phyloP scores from a whole-genome alignment of 768 basidiomycete species.

The Sutorius australiensis region DNA sequence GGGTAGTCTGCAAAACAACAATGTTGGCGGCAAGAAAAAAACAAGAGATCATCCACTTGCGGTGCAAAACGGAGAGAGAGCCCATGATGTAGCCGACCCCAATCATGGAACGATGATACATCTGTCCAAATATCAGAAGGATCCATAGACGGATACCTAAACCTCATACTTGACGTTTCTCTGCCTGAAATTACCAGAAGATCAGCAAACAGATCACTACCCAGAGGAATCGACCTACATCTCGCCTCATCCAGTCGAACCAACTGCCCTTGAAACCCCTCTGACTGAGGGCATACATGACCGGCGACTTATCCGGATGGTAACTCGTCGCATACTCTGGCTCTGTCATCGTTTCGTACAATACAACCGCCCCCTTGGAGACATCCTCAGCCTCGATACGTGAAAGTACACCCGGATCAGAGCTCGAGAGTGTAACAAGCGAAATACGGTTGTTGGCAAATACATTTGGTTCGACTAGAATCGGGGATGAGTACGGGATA shows the following conservation, averaged over 20 bases:
- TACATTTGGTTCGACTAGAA: conserved; percentile 21
- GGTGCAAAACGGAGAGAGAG: conserved; percentile 21
- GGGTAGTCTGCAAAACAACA: conserved; percentile 18
- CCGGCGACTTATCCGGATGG: conserved; percentile 19
- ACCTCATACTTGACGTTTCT: conserved; percentile 12
- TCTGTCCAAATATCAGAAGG: conserved; percentile 11
- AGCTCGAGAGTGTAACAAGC: conserved; percentile 19
- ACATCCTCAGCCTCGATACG: conserved; percentile 9
- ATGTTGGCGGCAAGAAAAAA: background rate
- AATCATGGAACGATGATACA: conserved; percentile 23
- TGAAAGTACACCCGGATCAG: conserved; percentile 6
- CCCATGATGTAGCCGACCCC: conserved; percentile 22
- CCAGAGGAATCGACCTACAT: conserved; percentile 12
- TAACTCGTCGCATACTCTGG: conserved; percentile 23
- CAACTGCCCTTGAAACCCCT: conserved; percentile 13
- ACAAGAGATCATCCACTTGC: conserved; percentile 7
- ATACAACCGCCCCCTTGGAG: conserved; percentile 8
- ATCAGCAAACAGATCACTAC: background rate
- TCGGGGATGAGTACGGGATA: background rate
- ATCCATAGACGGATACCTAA: background rate
- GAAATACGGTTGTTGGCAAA: conserved; percentile 37
- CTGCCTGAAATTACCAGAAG: conserved; percentile 3
- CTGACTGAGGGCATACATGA: conserved; percentile 19
- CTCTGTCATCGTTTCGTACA: conserved; percentile 26
- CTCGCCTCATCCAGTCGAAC: conserved; percentile 23